Evolutionary conservation across 2,329 filamentous ascomycete genomes (phyloP).

Genomic region (Pseudopyricularia javanii): DNA sequence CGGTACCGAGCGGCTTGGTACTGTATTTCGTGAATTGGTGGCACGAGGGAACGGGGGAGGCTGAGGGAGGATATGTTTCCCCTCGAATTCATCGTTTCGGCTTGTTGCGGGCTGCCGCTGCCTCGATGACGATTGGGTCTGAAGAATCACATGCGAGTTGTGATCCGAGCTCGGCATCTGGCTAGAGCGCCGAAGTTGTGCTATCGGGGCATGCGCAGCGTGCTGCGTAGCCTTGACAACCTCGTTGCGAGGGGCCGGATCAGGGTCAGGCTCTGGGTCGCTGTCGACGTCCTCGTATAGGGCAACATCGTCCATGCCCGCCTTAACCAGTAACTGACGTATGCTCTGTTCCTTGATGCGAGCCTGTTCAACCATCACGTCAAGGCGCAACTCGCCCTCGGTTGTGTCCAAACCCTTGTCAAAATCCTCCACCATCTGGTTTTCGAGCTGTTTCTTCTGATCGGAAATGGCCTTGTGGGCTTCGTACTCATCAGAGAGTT

Average conservation of each 20-base stretch:
- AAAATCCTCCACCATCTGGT: constrained; percentile 36
- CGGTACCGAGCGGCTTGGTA: background rate
- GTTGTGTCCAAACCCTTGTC: constrained; percentile 36
- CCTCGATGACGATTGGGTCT: constrained; percentile 31
- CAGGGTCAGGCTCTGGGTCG: constrained; percentile 10
- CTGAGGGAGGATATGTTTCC: background rate
- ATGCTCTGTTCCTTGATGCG: constrained; percentile 29
- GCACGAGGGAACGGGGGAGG: constrained; percentile 1
- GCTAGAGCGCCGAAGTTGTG: constrained; percentile 16
- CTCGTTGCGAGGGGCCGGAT: constrained; percentile 11
- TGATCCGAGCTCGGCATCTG: constrained; percentile 10
- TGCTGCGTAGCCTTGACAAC: constrained; percentile 34
- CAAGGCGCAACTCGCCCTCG: constrained; percentile 35
- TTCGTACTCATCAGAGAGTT: constrained; percentile 26
- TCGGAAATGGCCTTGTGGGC: constrained; percentile 27
- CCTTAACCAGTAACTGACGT: constrained; percentile 25
- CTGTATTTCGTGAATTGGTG: background rate
- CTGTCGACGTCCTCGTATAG: constrained; percentile 21
- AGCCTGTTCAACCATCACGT: constrained; percentile 32
- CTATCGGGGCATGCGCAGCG: constrained; percentile 13
- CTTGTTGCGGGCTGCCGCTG: constrained; percentile 1
- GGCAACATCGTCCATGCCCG: constrained; percentile 29
- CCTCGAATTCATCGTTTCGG: background rate
- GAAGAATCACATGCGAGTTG: constrained; percentile 35
- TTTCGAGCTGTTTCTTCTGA: constrained; percentile 31